Evolutionary conservation across 2,329 filamentous ascomycete genomes (phyloP).

Genomic region (Aciculosporium take): DNA sequence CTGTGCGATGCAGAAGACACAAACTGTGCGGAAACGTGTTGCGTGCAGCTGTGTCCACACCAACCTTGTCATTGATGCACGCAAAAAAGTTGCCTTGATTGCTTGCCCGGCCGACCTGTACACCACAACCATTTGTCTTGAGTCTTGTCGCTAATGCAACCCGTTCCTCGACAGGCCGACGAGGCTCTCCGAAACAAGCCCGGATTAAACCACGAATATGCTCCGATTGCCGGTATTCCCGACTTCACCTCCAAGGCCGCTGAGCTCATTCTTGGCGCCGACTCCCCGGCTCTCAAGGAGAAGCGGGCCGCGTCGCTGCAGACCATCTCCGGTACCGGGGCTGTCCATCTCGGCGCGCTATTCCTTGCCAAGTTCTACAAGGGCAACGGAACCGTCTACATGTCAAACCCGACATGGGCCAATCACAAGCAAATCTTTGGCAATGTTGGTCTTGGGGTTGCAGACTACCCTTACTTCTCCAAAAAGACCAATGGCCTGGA

Average conservation of each 20-base stretch:
- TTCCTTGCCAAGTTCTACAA: conserved; percentile 90
- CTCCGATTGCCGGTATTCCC: conserved; percentile 79
- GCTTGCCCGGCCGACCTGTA: background rate
- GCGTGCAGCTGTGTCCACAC: too few species aligned
- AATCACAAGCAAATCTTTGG: conserved; percentile 98
- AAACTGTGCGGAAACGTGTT: too few species aligned
- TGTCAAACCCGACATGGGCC: conserved; percentile 92
- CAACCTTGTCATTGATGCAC: too few species aligned
- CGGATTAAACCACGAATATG: conserved; percentile 92
- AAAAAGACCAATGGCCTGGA: conserved; percentile 80
- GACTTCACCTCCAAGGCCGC: conserved; percentile 81
- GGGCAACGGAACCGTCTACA: conserved; percentile 62
- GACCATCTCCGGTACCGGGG: conserved; percentile 94
- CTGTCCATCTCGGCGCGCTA: conserved; percentile 80
- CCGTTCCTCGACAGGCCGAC: conserved; percentile 52
- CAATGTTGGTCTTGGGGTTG: conserved; percentile 68
- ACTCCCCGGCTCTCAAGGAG: conserved; percentile 70
- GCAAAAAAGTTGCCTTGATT: background rate
- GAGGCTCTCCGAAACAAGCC: conserved; percentile 79
- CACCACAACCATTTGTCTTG: background rate
- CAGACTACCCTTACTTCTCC: conserved; percentile 88
- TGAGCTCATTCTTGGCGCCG: conserved; percentile 70
- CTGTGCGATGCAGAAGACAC: too few species aligned
- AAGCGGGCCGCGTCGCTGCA: conserved; percentile 73
- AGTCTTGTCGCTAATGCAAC: background rate